Conservation (phyloP, 2,329 filamentous ascomycete species). For the Botryotinia globosa region DNA sequence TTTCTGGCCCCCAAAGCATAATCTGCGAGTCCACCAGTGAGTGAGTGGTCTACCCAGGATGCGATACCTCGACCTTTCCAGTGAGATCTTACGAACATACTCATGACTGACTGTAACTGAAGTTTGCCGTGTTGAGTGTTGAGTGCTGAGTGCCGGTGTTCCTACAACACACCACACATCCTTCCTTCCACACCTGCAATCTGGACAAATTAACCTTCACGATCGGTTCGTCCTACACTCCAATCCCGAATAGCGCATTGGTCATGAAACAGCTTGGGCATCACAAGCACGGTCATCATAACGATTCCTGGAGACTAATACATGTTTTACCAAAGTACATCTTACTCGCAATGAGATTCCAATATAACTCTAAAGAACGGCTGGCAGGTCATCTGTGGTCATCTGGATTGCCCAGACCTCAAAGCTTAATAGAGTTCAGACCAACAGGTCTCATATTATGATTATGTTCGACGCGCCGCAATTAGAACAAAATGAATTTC, state of each 20-base stretch:
- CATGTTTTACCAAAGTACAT: not conserved
- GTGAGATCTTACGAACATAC: not conserved
- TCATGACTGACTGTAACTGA: not conserved
- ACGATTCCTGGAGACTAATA: constrained; percentile 19
- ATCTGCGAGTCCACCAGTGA: not conserved
- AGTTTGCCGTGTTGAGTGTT: not conserved
- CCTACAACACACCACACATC: not conserved
- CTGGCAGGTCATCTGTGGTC: not conserved
- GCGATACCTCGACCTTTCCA: not conserved
- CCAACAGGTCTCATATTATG: constrained; percentile 1
- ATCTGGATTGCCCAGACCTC: not conserved
- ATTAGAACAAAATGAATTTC: not conserved
- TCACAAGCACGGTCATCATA: constrained; percentile 4
- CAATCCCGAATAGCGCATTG: constrained; percentile 2
- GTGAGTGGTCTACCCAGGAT: not conserved
- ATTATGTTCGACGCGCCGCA: not conserved
- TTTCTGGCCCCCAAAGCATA: not conserved
- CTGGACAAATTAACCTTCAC: constrained; percentile 4
- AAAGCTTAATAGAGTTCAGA: not conserved
- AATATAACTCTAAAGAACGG: not conserved
- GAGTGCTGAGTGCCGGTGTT: not conserved
- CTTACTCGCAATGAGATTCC: not conserved
- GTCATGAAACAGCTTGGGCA: constrained; percentile 17
- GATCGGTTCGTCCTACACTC: constrained; percentile 13
- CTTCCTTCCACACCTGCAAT: not conserved